Percentiles rank a stretch among this genome's conserved stretches.
phyloP scores from a whole-genome alignment of 1,284 basidiomycete species.

The Puccinia triticina region DNA sequence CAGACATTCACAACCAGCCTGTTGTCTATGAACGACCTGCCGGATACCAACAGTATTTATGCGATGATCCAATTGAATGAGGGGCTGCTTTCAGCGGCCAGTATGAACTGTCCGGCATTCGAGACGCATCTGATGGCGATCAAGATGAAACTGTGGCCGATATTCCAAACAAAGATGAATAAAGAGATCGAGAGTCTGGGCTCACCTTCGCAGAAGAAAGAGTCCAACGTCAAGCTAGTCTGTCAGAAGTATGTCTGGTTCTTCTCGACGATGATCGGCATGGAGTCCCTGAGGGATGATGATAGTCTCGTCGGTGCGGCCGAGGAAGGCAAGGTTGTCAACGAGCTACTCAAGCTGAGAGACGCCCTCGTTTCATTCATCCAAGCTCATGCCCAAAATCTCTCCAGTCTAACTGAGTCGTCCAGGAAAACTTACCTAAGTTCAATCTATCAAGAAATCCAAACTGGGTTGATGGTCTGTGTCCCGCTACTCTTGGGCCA shows the following conservation, averaged over 20 bases:
- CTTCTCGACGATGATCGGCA: conserved; percentile 37
- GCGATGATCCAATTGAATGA: conserved; percentile 51
- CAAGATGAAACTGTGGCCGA: conserved; percentile 42
- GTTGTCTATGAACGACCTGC: conserved; percentile 21
- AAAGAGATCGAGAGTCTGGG: conserved; percentile 20
- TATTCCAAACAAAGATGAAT: conserved; percentile 44
- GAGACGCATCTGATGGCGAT: conserved; percentile 48
- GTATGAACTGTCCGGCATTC: conserved; percentile 8
- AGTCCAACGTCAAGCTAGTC: conserved; percentile 22
- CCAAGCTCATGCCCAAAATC: conserved; percentile 17
- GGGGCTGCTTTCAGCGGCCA: background rate
- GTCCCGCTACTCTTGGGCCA: background rate
- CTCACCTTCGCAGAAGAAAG: background rate
- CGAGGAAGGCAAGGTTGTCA: conserved; percentile 28
- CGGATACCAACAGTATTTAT: conserved; percentile 44
- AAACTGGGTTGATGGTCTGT: conserved; percentile 30
- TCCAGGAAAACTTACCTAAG: conserved; percentile 1
- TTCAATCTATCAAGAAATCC: conserved; percentile 37
- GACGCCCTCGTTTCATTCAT: conserved; percentile 22
- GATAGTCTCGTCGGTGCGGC: background rate
- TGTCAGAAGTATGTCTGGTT: conserved; percentile 45
- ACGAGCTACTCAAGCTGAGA: conserved; percentile 24
- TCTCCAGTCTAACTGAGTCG: background rate
- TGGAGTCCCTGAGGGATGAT: conserved; percentile 15
- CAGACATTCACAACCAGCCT: conserved; percentile 48